phyloP scores from a whole-genome alignment of 1,284 basidiomycete species.

The Heterobasidion occidentale region DNA sequence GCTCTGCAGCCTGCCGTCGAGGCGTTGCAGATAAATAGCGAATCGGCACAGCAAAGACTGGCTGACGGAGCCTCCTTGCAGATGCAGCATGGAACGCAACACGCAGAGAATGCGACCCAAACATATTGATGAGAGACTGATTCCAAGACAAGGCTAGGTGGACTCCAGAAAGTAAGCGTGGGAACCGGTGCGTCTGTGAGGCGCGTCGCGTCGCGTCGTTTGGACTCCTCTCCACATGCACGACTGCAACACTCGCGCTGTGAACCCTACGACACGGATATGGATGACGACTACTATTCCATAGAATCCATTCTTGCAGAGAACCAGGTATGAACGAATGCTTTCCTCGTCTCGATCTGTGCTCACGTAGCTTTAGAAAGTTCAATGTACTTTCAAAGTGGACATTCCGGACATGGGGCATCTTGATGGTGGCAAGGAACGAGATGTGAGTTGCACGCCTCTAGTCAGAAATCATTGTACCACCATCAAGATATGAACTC shows the following conservation, averaged over 20 bases:
- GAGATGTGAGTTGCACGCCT: conserved; percentile 47
- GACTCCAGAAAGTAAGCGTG: background rate
- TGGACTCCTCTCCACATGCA: background rate
- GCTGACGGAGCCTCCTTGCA: background rate
- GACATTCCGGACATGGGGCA: conserved; percentile 84
- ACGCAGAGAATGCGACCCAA: background rate
- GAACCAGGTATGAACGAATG: conserved; percentile 58
- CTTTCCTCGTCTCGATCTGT: background rate
- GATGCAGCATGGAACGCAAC: background rate
- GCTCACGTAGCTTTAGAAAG: conserved; percentile 49
- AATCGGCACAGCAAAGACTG: background rate
- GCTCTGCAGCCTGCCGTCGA: conserved; percentile 26
- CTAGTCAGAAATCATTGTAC: background rate
- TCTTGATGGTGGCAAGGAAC: conserved; percentile 75
- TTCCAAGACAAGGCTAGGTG: background rate
- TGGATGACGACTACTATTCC: conserved; percentile 87
- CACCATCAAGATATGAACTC: background rate
- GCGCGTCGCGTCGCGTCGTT: conserved; percentile 4
- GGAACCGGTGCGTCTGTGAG: background rate
- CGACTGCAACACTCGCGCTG: background rate
- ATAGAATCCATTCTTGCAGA: conserved; percentile 84
- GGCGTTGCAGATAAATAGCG: conserved; percentile 27
- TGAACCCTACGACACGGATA: conserved; percentile 18
- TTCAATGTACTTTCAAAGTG: conserved; percentile 84
- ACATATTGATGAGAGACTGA: background rate